Evolutionary conservation across 2,329 filamentous ascomycete genomes (phyloP).

Genomic region (Microthyrium microscopicum): DNA sequence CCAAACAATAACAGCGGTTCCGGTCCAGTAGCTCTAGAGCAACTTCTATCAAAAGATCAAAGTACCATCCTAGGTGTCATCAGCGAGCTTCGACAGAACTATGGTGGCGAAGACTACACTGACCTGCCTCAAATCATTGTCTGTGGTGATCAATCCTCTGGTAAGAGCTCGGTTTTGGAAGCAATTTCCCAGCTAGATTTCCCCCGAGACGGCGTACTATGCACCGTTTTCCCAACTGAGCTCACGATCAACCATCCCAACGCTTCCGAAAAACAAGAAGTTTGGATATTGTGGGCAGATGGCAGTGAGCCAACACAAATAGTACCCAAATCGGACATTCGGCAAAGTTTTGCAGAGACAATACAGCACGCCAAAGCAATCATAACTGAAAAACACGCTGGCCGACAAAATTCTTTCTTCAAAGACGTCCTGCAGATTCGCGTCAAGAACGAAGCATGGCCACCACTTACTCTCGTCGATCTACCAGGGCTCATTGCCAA

Average conservation of each 20-base stretch:
- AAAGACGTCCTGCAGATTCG: slow-evolving; percentile 15
- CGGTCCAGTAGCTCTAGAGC: no score
- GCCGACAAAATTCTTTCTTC: background rate
- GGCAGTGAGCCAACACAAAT: slow-evolving; percentile 15
- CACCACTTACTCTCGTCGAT: slow-evolving; percentile 33
- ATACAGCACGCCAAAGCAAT: slow-evolving; percentile 5
- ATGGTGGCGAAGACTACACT: no score
- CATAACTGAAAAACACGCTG: slow-evolving; percentile 1
- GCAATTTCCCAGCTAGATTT: slow-evolving; percentile 47
- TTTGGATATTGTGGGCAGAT: background rate
- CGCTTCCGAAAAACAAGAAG: slow-evolving; percentile 1
- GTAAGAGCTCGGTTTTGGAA: slow-evolving; percentile 49
- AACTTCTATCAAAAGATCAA: no score
- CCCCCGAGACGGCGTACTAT: slow-evolving; percentile 36
- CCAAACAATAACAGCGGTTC: no score
- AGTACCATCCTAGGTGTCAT: no score
- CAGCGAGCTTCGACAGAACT: no score
- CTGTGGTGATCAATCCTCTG: slow-evolving; percentile 42
- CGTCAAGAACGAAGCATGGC: slow-evolving; percentile 16
- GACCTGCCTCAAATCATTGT: no score
- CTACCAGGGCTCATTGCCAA: slow-evolving; percentile 24
- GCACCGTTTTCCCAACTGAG: slow-evolving; percentile 46
- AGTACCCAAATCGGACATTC: slow-evolving; percentile 15
- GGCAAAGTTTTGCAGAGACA: background rate
- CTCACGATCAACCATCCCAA: no score